Evolutionary conservation across 78 protist genomes (phyloP).

Genomic region (Pigoraptor vietnamica): DNA sequence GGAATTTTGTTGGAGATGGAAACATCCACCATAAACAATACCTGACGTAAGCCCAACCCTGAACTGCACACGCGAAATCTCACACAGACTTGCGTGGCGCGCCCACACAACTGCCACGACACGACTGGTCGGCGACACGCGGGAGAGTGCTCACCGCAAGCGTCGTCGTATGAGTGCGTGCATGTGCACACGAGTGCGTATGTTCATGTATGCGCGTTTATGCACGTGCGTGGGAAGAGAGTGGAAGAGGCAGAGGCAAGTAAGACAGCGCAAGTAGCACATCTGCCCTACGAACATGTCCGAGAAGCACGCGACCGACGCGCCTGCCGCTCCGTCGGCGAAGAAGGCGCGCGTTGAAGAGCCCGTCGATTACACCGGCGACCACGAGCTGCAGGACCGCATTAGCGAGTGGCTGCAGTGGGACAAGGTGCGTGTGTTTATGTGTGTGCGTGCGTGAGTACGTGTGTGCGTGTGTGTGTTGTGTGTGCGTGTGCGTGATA

Average conservation of each 20-base stretch:
- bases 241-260: too few species aligned
- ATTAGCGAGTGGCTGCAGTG: not conserved
- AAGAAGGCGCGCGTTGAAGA: not conserved
- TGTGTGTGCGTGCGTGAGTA: not conserved
- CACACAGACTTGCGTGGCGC: too few species aligned
- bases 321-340: not conserved
- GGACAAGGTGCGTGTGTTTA: not conserved
- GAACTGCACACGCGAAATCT: not conserved
- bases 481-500: too few species aligned
- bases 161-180: too few species aligned
- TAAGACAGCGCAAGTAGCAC: not conserved
- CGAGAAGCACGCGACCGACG: not conserved
- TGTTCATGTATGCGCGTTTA: not conserved
- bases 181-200: too few species aligned
- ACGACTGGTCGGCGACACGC: too few species aligned
- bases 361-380: not conserved
- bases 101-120: too few species aligned
- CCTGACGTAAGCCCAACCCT: not conserved
- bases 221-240: too few species aligned
- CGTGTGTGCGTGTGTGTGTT: not conserved
- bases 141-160: too few species aligned
- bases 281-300: not conserved
- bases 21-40: too few species aligned
- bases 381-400: not conserved
- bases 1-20: too few species aligned